Evolutionary conservation across 345 rosid species (phyloP), one percentile per base, ranked within the genome.

Genomic region (Gossypium thurberi): DNA sequence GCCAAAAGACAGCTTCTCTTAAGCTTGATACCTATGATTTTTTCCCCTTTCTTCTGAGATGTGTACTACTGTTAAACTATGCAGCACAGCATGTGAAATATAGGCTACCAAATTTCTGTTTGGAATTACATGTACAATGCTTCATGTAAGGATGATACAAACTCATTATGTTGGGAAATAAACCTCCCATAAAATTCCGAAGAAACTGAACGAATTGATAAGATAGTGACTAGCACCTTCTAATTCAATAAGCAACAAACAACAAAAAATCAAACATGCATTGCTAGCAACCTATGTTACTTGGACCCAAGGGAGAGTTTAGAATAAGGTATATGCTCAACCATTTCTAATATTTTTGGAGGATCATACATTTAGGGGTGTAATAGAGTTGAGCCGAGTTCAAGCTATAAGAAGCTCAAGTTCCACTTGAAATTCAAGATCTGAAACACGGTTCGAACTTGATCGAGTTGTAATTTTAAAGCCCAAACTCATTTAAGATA

Each of bases 201-300:
- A 65, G 52, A 44, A 43, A 65, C 44, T 44, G 33, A 44, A 65
- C 46, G 53, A 65, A 6, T 65, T 43, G 33, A 65, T 65, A 65
- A 44, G 69, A 20, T 44, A 65, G 37, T 65, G 52, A 44, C 37
- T 20, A 21, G 53, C 69, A 65, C 10, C 69, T 43, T 65, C 69
- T 43, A 43, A 11, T 20, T 15, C n/a, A 6, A 64, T 42, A 64
- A 64, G 50, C 17, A 63, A 20, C n/a, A 37, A 8, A 12, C 67
- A 9, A 64, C 28, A 42, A 42, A 10, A 50, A 64, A 63, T 63
- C 47, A 63, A 18, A 28, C 14, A 18, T 18, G 26, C 26, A 1
- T 33, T 33, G 40, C 1, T 5, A 33, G 40, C 40, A 33, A 33
- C 40, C 40, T 33, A 10, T 52, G 56, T 15, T 52, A 52, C 20